Evolutionary conservation across 495 filamentous ascomycete genomes (phyloP), one percentile per base, ranked within the genome.

Genomic region (Xylaria scruposa): DNA sequence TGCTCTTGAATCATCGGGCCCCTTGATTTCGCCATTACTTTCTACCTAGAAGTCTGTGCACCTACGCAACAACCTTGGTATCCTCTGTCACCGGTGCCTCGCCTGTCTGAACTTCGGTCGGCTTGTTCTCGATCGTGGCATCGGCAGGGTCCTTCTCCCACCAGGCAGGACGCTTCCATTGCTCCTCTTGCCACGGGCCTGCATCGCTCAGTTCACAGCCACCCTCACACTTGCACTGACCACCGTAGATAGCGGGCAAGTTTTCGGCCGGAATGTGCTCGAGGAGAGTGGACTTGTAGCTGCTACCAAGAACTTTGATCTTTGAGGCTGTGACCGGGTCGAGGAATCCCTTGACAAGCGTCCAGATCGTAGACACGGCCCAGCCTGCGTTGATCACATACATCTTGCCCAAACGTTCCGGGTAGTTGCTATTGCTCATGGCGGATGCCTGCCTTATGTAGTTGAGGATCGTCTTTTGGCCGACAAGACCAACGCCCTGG

Each of bases 301-400:
- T 83, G 74, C 84, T 83, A 71, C 95, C 94, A 17, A 98, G 87
- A 64, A 99, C 89, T 81, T 97, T 91, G 80, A 99, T 99, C 89
- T 99, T 99, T 72, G 89, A 85, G 44, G 97, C 95, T 31, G 96
- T 99, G 76, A 98, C 94, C 64, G 96, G 96, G 85, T 99, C 96
- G 62, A 99, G 86, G 87, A 97, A 98, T 29, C 87, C 86, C 86
- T 97, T 97, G 79, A 99, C 87, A 64, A 97, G 85, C 78, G 82
- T 89, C 86, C 96, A 99, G 63, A 92, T 73, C 83, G 83, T 74
- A 90, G 90, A 87, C 97, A 97, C 33, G 94, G 94, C 94, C 94
- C 97, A 40, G 94, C 95, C 21, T 4, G 95, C 93, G 85, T 99
- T 99, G 89, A 98, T 98, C 68, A 99, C 83, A 85, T 97, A 98